phyloP scores from a whole-genome alignment of 805 yeast species.

The Naumovozyma dairenensis region DNA sequence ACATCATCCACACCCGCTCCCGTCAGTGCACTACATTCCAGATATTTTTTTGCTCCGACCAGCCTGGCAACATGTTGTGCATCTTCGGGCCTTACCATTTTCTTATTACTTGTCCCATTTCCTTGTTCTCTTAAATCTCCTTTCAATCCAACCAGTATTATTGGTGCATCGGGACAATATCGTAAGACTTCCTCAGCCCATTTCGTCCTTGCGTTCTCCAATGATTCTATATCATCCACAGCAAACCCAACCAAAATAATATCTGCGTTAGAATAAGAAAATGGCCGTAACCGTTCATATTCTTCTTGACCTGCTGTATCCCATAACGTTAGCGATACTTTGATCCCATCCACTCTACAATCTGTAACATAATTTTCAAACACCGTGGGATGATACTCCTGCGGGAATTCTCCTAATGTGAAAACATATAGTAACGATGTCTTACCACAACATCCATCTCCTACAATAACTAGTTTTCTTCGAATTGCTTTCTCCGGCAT shows the following conservation, averaged over 20 bases:
- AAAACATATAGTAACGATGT: constrained; percentile 85
- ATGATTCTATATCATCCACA: constrained; percentile 72
- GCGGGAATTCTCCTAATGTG: constrained; percentile 86
- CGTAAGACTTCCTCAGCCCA: constrained; percentile 80
- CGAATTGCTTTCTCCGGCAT: constrained; percentile 34
- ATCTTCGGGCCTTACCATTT: constrained; percentile 41
- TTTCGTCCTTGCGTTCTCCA: constrained; percentile 71
- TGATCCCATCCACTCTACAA: constrained; percentile 87
- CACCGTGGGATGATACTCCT: constrained; percentile 88
- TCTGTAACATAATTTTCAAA: constrained; percentile 92
- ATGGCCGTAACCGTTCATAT: constrained; percentile 79
- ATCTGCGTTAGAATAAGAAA: constrained; percentile 81
- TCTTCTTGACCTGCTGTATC: constrained; percentile 98
- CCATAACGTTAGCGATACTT: constrained; percentile 83
- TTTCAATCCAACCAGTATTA: constrained; percentile 72
- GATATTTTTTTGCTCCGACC: constrained; percentile 73
- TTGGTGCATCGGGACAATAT: constrained; percentile 74
- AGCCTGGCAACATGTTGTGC: constrained; percentile 65
- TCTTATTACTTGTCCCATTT: constrained; percentile 30
- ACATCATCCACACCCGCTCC: constrained; percentile 95
- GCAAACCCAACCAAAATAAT: constrained; percentile 82
- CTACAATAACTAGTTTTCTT: constrained; percentile 80
- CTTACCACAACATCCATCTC: constrained; percentile 94
- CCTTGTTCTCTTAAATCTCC: constrained; percentile 51
- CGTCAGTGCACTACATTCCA: constrained; percentile 85